These are phyloP conservation scores for Strobilomyces confusus DNA, from an alignment of 768 basidiomycete genomes.

Conservation along the genomic window DNA sequence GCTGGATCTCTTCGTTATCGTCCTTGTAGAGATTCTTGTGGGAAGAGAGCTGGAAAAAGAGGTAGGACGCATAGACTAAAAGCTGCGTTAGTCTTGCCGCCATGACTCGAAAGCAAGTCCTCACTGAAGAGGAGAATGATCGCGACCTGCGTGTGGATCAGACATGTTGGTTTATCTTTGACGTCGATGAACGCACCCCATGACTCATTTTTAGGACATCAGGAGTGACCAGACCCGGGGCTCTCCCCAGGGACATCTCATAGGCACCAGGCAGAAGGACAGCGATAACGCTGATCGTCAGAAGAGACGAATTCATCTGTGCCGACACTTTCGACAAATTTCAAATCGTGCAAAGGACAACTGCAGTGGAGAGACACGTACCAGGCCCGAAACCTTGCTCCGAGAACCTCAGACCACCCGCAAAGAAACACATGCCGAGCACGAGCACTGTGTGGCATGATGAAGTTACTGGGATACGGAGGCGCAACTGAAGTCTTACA, in stretches of 20 bases:
- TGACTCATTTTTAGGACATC: conserved; percentile 71
- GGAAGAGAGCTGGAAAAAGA: conserved; percentile 77
- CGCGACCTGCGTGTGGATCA: conserved; percentile 49
- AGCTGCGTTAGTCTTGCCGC: background rate
- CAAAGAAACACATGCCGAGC: conserved; percentile 82
- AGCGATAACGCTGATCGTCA: conserved; percentile 74
- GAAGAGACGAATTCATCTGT: conserved; percentile 68
- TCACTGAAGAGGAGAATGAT: conserved; percentile 74
- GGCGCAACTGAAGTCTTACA: conserved; percentile 32
- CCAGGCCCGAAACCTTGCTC: conserved; percentile 76
- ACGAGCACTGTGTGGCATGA: conserved; percentile 57
- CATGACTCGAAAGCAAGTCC: conserved; percentile 18
- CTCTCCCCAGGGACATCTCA: conserved; percentile 50
- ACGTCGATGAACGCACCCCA: conserved; percentile 45
- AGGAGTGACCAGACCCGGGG: conserved; percentile 26
- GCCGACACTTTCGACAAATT: conserved; percentile 51
- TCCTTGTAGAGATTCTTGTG: conserved; percentile 68
- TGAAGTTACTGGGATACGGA: background rate
- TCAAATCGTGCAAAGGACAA: background rate
- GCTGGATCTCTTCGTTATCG: conserved; percentile 33
- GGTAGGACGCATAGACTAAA: conserved; percentile 67
- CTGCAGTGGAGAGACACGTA: conserved; percentile 31
- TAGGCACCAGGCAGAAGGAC: conserved; percentile 77
- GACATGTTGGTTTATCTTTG: background rate
- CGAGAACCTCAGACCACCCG: conserved; percentile 70